Evolutionary conservation across 1,284 basidiomycete species (phyloP), one percentile per base, ranked within the genome.

Genomic region (Vanrija sp.): DNA sequence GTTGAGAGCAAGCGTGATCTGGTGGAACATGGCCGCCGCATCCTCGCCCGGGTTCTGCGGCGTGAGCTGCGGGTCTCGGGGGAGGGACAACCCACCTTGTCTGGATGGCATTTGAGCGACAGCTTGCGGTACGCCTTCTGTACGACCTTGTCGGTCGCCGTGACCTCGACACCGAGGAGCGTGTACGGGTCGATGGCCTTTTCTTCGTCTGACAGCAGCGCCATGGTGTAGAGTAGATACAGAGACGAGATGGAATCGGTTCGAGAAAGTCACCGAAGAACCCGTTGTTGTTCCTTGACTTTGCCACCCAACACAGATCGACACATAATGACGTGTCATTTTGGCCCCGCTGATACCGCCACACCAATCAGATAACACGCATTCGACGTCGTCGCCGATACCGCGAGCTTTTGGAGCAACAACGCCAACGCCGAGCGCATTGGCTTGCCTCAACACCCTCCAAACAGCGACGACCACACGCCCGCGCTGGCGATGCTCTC

Each of bases 41-140:
- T 66, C 65, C 3, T 61, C 56, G 3, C 53, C 39, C 6, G 64
- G 56, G 41, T 64, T 60, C 61, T 63, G 45, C 47, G 18, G 31
- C 39, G 16, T 12, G 18, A 23, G 9, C 24, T 39, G n/a, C 19
- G 47, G 25, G 9, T 19, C 15, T 19, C 12, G 47, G 9, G 2
- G 19, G 35, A 6, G 20, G 27, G n/a, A 6, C 12, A 7, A 84
- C 83, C 67, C 64, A 85, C 88, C 68, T 87, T 83, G 74, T 93
- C 90, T 18, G 90, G 91, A 79, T 93, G 91, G 48, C 89, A 88
- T 77, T 88, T 91, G 56, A 91, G 80, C 4, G 89, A 92, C 39
- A 84, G 79, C 61, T 89, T 83, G 41, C 89, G 80, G 65, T 89
- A 97, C 1, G 91, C 89, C 10, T 84, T 86, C 61, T 85, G 83